These are phyloP conservation scores for Syzygium malaccense DNA, from an alignment of 441 rosid genomes.

Conservation along the genomic window DNA sequence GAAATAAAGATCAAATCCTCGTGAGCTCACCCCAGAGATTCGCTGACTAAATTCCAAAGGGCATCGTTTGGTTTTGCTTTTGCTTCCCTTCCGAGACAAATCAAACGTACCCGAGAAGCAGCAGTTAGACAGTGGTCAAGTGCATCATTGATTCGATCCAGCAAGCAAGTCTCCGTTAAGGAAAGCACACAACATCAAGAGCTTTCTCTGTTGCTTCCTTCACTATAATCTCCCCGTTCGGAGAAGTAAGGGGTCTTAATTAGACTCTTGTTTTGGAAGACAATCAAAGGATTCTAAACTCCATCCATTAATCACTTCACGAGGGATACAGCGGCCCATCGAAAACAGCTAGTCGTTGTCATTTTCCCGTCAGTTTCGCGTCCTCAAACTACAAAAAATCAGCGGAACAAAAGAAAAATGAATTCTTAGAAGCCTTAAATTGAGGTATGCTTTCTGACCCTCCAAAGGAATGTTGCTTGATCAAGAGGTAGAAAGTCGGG, in stretches of 20 bases:
- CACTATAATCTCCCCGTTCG: background rate
- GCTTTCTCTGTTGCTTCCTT: background rate
- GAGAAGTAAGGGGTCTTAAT: background rate
- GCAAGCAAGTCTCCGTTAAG: background rate
- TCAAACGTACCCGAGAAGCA: background rate
- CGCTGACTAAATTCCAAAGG: background rate
- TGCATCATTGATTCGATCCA: background rate
- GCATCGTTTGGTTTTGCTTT: background rate
- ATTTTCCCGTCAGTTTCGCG: background rate
- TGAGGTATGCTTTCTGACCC: background rate
- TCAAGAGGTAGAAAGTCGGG: background rate
- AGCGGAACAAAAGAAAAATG: background rate
- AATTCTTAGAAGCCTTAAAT: background rate
- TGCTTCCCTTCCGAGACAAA: background rate
- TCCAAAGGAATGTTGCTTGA: background rate
- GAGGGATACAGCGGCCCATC: background rate
- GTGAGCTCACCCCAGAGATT: conserved; percentile 9
- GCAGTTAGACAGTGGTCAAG: background rate
- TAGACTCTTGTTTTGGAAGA: background rate
- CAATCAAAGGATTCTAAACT: background rate
- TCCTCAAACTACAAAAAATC: background rate
- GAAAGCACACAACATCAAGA: background rate
- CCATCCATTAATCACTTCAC: background rate
- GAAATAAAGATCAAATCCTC: background rate
- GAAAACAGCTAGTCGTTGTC: background rate